A percentile compares a stretch with the other conserved stretches of the same genome.
Evolutionary conservation across 768 basidiomycete species (phyloP).

Genomic region (Russula sp.): DNA sequence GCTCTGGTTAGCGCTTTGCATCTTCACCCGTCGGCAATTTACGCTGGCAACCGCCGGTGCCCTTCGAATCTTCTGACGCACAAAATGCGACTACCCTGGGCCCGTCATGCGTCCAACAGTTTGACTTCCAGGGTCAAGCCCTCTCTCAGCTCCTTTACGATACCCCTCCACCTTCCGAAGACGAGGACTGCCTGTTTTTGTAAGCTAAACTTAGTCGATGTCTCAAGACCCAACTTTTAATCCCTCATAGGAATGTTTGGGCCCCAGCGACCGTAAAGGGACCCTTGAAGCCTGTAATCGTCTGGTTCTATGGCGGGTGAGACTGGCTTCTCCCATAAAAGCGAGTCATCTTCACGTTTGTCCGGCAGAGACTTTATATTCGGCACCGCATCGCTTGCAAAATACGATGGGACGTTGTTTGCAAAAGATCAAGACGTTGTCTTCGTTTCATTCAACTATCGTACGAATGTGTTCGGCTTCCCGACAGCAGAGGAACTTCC

Average conservation of each 20-base stretch:
- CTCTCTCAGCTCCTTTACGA: background rate
- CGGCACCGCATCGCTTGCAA: background rate
- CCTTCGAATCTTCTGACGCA: background rate
- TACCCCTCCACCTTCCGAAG: background rate
- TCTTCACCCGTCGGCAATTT: background rate
- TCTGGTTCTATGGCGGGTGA: slow-evolving; percentile 15
- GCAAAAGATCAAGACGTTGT: slow-evolving; percentile 8
- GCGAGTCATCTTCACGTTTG: background rate
- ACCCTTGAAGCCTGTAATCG: slow-evolving; percentile 3
- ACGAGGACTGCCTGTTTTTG: slow-evolving; percentile 9
- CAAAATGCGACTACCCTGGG: background rate
- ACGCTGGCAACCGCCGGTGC: slow-evolving; percentile 6
- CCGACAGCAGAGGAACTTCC: slow-evolving; percentile 4
- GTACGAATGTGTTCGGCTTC: slow-evolving; percentile 12
- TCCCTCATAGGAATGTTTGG: slow-evolving; percentile 2
- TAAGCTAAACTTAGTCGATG: background rate
- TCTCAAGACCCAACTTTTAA: background rate
- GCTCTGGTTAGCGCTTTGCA: slow-evolving; percentile 1
- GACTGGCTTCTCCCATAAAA: background rate
- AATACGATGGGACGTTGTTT: slow-evolving; percentile 6
- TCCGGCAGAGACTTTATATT: background rate
- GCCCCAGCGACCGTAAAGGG: background rate
- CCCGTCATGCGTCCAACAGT: slow-evolving; percentile 12
- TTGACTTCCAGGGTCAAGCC: too few species aligned
- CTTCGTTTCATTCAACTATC: slow-evolving; percentile 12